These are phyloP conservation scores for Naegleria fowleri DNA, from an alignment of 208 protist genomes.

Conservation along the genomic window DNA sequence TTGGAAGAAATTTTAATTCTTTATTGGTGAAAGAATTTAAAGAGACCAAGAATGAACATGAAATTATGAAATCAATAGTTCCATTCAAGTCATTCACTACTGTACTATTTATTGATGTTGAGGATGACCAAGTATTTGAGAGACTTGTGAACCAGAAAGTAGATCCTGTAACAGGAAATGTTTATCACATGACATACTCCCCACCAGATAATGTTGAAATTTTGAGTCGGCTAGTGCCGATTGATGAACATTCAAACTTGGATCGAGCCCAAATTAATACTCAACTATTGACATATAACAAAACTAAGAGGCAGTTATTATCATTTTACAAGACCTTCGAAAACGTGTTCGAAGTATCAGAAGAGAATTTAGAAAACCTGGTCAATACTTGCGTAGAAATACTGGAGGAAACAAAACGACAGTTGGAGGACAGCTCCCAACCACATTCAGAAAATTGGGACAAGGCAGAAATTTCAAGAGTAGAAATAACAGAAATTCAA, in stretches of 20 bases:
- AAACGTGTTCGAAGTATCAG: background rate
- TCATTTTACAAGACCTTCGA: background rate
- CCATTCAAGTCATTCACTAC: background rate
- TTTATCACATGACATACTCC: background rate
- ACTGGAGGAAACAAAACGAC: background rate
- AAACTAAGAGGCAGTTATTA: background rate
- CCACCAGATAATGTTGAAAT: background rate
- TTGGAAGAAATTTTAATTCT: too few relatives aligned
- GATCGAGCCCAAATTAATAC: background rate
- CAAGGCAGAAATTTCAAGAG: background rate
- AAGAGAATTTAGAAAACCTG: background rate
- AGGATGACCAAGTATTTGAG: background rate
- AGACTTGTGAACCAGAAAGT: background rate
- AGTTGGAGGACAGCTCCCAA: background rate
- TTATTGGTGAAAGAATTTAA: too few relatives aligned
- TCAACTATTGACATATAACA: background rate
- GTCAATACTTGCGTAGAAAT: background rate
- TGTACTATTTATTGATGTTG: conserved; percentile 2
- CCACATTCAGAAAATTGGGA: background rate
- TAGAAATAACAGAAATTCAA: background rate
- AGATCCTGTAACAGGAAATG: background rate
- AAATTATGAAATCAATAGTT: background rate
- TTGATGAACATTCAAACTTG: background rate
- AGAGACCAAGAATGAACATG: background rate
- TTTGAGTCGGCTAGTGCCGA: background rate